Conservation (phyloP, 805 yeast genomes). For the Ogataea nakhonphanomensis region DNA sequence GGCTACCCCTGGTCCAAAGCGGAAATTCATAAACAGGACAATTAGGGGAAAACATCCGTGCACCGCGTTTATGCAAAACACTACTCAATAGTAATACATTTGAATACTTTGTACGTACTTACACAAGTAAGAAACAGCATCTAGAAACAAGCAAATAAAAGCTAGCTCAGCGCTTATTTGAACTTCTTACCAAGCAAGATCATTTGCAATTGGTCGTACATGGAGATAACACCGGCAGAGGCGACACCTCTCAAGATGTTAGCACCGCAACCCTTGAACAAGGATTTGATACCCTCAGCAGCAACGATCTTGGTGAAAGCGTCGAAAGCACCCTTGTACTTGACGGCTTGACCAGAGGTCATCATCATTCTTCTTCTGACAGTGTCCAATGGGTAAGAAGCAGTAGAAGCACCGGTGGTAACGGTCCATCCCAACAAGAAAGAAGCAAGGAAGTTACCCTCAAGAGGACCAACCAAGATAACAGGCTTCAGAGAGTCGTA, state of each 20-base stretch:
- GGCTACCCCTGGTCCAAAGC: slow-evolving; percentile 3
- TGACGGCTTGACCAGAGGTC: slow-evolving; percentile 99
- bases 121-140: slow-evolving; percentile 8
- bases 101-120: slow-evolving; percentile 13
- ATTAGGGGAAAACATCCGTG: not conserved
- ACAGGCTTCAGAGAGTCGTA: slow-evolving; percentile 96
- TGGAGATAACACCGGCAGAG: slow-evolving; percentile 98
- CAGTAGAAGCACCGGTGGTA: slow-evolving; percentile 97
- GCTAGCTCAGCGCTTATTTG: slow-evolving; percentile 42
- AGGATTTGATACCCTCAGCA: slow-evolving; percentile 88
- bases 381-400: slow-evolving; percentile 98
- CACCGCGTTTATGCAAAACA: not conserved
- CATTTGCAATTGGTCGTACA: slow-evolving; percentile 96
- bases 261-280: slow-evolving; percentile 99
- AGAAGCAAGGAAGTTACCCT: slow-evolving; percentile 92
- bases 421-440: slow-evolving; percentile 97
- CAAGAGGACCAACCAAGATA: slow-evolving; percentile 89
- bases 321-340: slow-evolving; percentile 93
- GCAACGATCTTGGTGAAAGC: slow-evolving; percentile 90
- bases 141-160: slow-evolving; percentile 11
- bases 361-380: slow-evolving; percentile 99
- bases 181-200: slow-evolving; percentile 95
- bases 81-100: slow-evolving; percentile 5
- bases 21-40: slow-evolving; percentile 6
- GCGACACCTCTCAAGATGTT: slow-evolving; percentile 99